Evolutionary conservation across 2,329 filamentous ascomycete species (phyloP).

Genomic region (Colletotrichum godetiae): DNA sequence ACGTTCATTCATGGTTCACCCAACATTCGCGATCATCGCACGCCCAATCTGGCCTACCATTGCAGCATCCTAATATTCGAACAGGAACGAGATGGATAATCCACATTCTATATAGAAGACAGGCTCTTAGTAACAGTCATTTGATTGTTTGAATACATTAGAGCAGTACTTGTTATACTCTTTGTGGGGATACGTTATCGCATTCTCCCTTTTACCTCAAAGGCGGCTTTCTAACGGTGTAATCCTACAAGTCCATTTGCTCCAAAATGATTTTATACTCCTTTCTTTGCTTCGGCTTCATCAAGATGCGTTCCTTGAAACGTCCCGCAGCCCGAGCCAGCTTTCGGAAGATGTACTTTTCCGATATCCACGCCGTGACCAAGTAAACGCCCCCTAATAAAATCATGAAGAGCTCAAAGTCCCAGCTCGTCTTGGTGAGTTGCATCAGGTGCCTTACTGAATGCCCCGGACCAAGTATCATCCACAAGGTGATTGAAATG

Average conservation of each 20-base stretch:
- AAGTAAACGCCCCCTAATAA: slow-evolving; percentile 78
- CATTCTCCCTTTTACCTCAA: not conserved
- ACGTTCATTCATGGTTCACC: slow-evolving; percentile 16
- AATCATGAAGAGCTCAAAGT: slow-evolving; percentile 81
- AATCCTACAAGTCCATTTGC: slow-evolving; percentile 58
- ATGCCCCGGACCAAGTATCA: slow-evolving; percentile 79
- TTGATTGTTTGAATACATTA: not conserved
- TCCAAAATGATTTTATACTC: slow-evolving; percentile 86
- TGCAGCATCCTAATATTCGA: not conserved
- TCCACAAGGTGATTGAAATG: slow-evolving; percentile 77
- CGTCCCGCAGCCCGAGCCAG: slow-evolving; percentile 76
- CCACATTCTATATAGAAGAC: not conserved
- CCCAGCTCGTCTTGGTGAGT: slow-evolving; percentile 78
- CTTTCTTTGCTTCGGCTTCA: slow-evolving; percentile 81
- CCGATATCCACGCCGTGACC: slow-evolving; percentile 74
- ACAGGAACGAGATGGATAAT: not conserved
- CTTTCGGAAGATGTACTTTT: slow-evolving; percentile 76
- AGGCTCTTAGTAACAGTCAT: too few species aligned
- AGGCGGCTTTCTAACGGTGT: not conserved
- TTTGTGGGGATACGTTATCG: not conserved
- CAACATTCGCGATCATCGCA: not conserved
- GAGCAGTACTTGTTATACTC: not conserved
- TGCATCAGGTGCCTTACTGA: slow-evolving; percentile 85
- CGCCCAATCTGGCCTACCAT: not conserved
- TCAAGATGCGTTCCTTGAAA: slow-evolving; percentile 66